Evolutionary conservation across 164 flowering plant genomes (phyloP).

Genomic region (Piper longum): DNA sequence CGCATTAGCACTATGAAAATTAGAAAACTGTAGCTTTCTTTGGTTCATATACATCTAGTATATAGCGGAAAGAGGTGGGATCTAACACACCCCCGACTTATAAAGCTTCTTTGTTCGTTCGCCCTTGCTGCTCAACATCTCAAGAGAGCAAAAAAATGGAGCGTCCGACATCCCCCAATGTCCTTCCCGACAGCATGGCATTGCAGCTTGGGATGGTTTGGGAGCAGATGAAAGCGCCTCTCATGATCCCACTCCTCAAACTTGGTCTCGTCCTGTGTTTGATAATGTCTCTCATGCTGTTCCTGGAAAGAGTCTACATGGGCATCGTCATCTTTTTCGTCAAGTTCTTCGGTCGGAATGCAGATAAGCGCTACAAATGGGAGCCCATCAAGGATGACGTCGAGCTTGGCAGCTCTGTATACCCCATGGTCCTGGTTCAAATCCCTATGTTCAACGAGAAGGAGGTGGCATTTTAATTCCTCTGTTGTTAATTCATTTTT

Average conservation of each 20-base stretch:
- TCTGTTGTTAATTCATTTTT: no score
- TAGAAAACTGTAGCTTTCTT: no score
- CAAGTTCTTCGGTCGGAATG: constrained; percentile 28
- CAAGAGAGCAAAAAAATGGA: no score
- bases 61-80: no score
- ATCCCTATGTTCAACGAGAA: constrained; percentile 68
- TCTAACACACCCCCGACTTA: no score
- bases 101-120: no score
- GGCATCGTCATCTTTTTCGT: constrained; percentile 28
- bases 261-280: constrained; percentile 28
- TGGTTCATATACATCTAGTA: no score
- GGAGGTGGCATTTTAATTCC: constrained; percentile 30
- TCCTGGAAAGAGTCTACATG: constrained; percentile 8
- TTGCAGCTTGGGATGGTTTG: constrained; percentile 18
- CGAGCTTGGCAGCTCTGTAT: constrained; percentile 18
- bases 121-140: no score
- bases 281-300: constrained; percentile 53
- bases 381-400: constrained; percentile 23
- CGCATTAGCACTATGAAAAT: no score
- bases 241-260: constrained; percentile 23
- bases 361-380: constrained; percentile 14
- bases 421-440: constrained; percentile 52
- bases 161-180: no score
- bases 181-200: no score
- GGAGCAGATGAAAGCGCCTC: constrained; percentile 22